Conservation (phyloP, 208 protist species). For the Leishmania martiniquensis region DNA sequence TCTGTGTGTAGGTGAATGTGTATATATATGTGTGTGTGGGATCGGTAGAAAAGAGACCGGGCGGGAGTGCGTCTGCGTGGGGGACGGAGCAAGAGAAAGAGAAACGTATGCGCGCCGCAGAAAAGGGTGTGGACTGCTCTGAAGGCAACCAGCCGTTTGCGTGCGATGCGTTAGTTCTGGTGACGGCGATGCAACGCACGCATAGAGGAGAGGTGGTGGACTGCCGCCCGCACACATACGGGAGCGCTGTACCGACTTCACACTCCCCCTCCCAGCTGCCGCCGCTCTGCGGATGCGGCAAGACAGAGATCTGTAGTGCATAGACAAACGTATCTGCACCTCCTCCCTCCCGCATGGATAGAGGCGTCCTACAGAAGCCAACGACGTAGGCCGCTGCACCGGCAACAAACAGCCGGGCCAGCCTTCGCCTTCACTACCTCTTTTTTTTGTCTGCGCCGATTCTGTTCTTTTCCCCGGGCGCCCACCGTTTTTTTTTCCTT, state of each 20-base stretch:
- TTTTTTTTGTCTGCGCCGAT: not conserved
- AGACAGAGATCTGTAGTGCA: not conserved
- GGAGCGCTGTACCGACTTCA: not conserved
- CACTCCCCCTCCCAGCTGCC: not conserved
- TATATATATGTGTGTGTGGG: too few relatives aligned
- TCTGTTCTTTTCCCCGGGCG: not conserved
- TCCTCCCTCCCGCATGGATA: not conserved
- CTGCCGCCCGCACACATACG: not conserved
- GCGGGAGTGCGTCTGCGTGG: not conserved
- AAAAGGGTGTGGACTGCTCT: too few relatives aligned
- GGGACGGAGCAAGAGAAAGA: conserved; percentile 5
- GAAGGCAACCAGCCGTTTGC: too few relatives aligned
- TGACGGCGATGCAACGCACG: too few relatives aligned
- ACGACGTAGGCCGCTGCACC: conserved; percentile 1
- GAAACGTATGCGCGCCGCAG: not conserved
- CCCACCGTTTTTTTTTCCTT: too few relatives aligned
- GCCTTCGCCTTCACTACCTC: not conserved
- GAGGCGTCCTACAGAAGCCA: too few relatives aligned
- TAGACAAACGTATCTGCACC: not conserved
- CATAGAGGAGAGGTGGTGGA: not conserved
- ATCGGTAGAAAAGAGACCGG: not conserved
- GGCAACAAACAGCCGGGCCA: not conserved
- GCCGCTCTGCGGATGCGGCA: not conserved
- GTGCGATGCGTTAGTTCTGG: too few relatives aligned
- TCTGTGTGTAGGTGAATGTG: too few relatives aligned